Percentiles rank a stretch among this genome's conserved stretches.
Conservation (phyloP, 495 filamentous ascomycete genomes). For the Lophiotrema nucula region DNA sequence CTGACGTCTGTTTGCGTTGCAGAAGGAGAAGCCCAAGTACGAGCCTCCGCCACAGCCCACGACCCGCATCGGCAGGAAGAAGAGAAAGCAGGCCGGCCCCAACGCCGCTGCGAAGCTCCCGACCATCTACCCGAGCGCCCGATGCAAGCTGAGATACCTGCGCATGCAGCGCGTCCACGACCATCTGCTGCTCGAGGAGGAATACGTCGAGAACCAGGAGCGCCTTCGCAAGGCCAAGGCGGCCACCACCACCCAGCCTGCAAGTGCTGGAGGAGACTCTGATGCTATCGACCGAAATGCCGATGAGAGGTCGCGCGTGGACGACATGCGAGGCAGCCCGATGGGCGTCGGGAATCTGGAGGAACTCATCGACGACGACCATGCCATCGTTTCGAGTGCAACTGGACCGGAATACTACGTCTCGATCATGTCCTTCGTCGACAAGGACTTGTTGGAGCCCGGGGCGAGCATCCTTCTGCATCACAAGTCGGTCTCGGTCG, state of each 20-base stretch:
- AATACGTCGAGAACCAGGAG: slow-evolving; percentile 99
- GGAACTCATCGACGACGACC: slow-evolving; percentile 99
- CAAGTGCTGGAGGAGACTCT: slow-evolving; percentile 53
- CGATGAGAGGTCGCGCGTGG: slow-evolving; percentile 91
- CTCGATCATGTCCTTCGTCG: slow-evolving; percentile 99
- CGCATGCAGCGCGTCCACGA: slow-evolving; percentile 99
- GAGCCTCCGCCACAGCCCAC: slow-evolving; percentile 96
- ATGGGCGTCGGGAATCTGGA: slow-evolving; percentile 98
- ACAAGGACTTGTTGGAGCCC: slow-evolving; percentile 97
- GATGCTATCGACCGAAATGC: slow-evolving; percentile 79
- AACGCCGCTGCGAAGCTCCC: slow-evolving; percentile 94
- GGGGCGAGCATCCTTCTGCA: slow-evolving; percentile 94
- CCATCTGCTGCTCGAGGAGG: slow-evolving; percentile 93
- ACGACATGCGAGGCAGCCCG: slow-evolving; percentile 97
- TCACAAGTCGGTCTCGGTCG: slow-evolving; percentile 96
- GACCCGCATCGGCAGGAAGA: slow-evolving; percentile 96
- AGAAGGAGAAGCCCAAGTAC: slow-evolving; percentile 99
- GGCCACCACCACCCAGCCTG: slow-evolving; percentile 55
- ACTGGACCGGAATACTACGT: slow-evolving; percentile 99
- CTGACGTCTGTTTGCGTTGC: slow-evolving; percentile 30
- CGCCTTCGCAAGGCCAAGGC: slow-evolving; percentile 87
- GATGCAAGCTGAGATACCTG: slow-evolving; percentile 94
- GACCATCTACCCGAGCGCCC: slow-evolving; percentile 86
- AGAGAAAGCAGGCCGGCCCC: slow-evolving; percentile 87
- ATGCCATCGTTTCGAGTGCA: slow-evolving; percentile 96